Evolutionary conservation across 352 stramenopile genomes (phyloP), one percentile per base, ranked within the genome.

Genomic region (Phytophthora boehmeriae): DNA sequence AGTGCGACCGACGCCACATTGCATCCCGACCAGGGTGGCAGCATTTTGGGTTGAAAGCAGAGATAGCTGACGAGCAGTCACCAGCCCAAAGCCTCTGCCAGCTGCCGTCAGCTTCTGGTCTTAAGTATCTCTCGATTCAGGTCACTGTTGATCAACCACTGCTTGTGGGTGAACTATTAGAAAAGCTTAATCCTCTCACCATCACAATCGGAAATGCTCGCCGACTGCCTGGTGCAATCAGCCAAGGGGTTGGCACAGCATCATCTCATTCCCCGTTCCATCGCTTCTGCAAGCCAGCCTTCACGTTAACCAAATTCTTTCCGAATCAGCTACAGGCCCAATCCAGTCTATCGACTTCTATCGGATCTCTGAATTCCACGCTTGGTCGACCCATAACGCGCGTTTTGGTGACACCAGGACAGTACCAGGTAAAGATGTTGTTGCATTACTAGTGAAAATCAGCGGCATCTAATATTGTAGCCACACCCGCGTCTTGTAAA

Each of bases 171-270:
- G 48, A 68, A 1, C 63, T 92, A 4, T 34, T 64, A 19, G 63
- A 68, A 42, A 78, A 67, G 43, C 59, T 93, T 23, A 95, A 93
- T 23, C 84, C 86, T 0, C 65, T 95, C 43, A 90, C 75, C 1
- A 52, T 95, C 41, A 78, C 80, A 0, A 45, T 95, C 9, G 59
- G 58, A 38, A 69, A 71, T 0, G 71, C 62, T 22, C 73, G 69
- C 5, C 67, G 60, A 8, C 63, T 95, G 1, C 86, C 86, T n/a
- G 83, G 83, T 17, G 58, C 86, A 19, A 36, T 63, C 32, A 60
- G 23, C 6, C 55, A 54, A 68, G 41, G 45, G 5, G 49, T 53
- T 32, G 58, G 41, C 50, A 48, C 52, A n/a, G 48, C 54, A 9
- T 75, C 67, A 16, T 68, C 82, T 0, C 82, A 92, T 47, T 48